Conservation (phyloP, 768 basidiomycete genomes). For the Amanita muscaria region DNA sequence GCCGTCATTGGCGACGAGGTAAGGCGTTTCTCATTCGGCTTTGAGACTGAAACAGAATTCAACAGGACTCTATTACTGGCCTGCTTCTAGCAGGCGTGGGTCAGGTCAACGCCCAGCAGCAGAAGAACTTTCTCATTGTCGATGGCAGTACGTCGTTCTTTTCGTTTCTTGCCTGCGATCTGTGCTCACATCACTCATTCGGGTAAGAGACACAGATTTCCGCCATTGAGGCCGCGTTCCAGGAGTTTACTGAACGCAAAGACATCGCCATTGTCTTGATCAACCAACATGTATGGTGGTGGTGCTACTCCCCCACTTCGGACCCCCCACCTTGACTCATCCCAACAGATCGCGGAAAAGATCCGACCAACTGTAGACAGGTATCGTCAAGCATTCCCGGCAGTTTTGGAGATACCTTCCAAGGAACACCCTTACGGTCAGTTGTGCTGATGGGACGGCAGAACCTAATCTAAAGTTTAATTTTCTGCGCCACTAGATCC, state of each 20-base stretch:
- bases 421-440: constrained; percentile 97
- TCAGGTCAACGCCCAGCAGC: constrained; percentile 81
- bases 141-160: constrained; percentile 57
- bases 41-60: constrained; percentile 9
- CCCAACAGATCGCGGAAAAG: constrained; percentile 83
- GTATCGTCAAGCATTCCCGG: constrained; percentile 94
- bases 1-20: constrained; percentile 99
- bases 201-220: constrained; percentile 91
- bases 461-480: neutral
- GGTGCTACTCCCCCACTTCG: constrained; percentile 20
- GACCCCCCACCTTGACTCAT: neutral
- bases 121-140: constrained; percentile 97
- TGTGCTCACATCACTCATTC: too few relatives aligned
- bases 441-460: constrained; percentile 15
- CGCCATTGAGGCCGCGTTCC: constrained; percentile 84
- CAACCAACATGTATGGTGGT: constrained; percentile 78
- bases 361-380: constrained; percentile 92
- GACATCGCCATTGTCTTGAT: constrained; percentile 96
- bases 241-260: constrained; percentile 89
- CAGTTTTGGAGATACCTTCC: constrained; percentile 93
- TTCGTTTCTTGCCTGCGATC: neutral
- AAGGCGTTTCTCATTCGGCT: constrained; percentile 9
- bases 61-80: constrained; percentile 93
- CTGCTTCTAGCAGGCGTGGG: constrained; percentile 92
- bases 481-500: constrained; percentile 64